Evolutionary conservation across 768 basidiomycete species (phyloP), one percentile per base, ranked within the genome.

Genomic region (Boletus sp.): DNA sequence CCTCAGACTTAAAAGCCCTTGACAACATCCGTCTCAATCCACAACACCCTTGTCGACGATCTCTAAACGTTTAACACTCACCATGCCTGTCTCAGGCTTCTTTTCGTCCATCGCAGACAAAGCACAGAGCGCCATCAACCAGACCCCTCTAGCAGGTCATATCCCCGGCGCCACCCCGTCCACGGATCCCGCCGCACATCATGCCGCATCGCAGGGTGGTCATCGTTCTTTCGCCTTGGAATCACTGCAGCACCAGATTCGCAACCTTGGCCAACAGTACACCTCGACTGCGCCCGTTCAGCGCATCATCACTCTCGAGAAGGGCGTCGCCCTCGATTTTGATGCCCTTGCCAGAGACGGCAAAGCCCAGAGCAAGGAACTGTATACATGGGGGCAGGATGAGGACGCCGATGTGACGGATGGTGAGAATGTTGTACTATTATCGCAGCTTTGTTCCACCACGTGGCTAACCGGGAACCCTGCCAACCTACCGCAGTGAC

Each of bases 341-440:
- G 87, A 91, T 59, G 78, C 76, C 53, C 70, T 85, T 30, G 75
- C 83, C 4, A 81, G 86, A 59, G 84, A 90, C 62, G 64, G 78
- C 8, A 85, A 91, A 65, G 72, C 80, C 1, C 83, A 85, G 65
- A 89, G 88, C 78, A 93, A 92, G 71, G 92, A 93, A 56, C 73
- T 93, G 25, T 93, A 90, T 62, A 81, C 80, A 14, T 93, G 90
- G 90, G 90, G 91, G 13, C 90, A 92, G 67, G 63, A 66, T 1
- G 86, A 92, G 62, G 69, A 72, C 6, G 76, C 79, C 19, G 91
- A 93, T 74, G 56, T 93, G 67, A 90, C 82, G 63, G 91, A 91
- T 73, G 87, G 88, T 85, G 51, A 42, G 78, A 46, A 34, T n/a
- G 14, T 33, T 54, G 33, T 54, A 34, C 47, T 10, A 44, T n/a